These are phyloP conservation scores for Pisolithus tinctorius DNA, from an alignment of 768 basidiomycete species.

Conservation along the genomic window DNA sequence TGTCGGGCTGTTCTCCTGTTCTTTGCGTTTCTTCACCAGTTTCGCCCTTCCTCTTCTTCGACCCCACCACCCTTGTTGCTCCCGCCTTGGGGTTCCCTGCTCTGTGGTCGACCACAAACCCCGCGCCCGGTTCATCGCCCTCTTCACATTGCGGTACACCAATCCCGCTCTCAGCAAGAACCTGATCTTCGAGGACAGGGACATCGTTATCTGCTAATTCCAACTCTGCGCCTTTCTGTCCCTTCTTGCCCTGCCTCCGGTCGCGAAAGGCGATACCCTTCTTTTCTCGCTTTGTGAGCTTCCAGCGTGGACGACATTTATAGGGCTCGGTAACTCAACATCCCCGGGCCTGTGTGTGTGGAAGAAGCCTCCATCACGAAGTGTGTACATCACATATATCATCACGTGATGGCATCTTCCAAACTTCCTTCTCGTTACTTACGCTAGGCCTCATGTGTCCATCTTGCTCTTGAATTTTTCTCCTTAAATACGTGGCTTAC, in stretches of 20 bases:
- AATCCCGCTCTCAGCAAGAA: constrained; percentile 36
- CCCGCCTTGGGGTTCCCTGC: constrained; percentile 30
- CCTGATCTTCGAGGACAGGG: constrained; percentile 51
- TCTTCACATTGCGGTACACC: constrained; percentile 21
- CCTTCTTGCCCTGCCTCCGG: constrained; percentile 46
- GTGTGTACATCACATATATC: background rate
- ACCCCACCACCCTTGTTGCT: constrained; percentile 19
- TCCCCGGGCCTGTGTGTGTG: background rate
- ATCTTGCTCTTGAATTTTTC: too few relatives aligned
- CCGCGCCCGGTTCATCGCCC: constrained; percentile 15
- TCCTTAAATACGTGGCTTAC: too few relatives aligned
- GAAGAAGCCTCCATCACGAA: background rate
- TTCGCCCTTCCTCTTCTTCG: constrained; percentile 27
- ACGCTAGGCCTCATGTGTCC: background rate
- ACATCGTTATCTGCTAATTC: constrained; percentile 40
- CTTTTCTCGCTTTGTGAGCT: constrained; percentile 90
- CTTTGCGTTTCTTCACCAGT: constrained; percentile 24
- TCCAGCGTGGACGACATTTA: constrained; percentile 27
- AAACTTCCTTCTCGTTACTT: background rate
- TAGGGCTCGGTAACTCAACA: background rate
- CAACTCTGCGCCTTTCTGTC: constrained; percentile 18
- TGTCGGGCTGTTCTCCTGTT: constrained; percentile 26
- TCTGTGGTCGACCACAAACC: constrained; percentile 23
- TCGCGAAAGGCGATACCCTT: constrained; percentile 80
- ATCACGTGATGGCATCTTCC: background rate